Base-by-base conservation (phyloP, 148 eudicot genomes). In the Selenicereus undatus region DNA sequence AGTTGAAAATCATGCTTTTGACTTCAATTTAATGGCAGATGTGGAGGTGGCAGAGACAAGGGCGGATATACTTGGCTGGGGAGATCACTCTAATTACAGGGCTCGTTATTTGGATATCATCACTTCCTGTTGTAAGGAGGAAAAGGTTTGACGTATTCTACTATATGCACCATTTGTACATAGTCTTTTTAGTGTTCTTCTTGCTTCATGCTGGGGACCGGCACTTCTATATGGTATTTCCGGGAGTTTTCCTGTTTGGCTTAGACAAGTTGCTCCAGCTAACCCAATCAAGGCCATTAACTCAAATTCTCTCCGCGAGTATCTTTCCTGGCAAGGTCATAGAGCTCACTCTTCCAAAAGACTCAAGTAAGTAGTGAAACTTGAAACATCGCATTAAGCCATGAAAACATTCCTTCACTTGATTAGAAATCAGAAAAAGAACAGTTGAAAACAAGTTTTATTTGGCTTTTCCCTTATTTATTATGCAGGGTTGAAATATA, bases 21-120 rank as follows among this genome's bases (percentile, higher is more conserved):
- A 69, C 54, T 69, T 45, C 51, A 56, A 79, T 83, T 20, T 76
- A 82, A 81, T 60, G 64, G 39, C 89, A 93, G 98, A 90, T 95
- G 76, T 91, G 94, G 98, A 90, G 83, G 70, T 93, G 97, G 98
- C 96, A 93, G 83, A 91, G 85, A 81, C 90, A 86, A 36, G 93
- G 94, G 1, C 80, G 93, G 27, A 90, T 93, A 80, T 90, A 93
- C 87, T 89, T 95, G 69, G 98, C 97, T 0, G 97, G 98, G 69
- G 94, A 89, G 89, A 83, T 93, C 71, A 71, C 94, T 35, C 90
- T 95, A 27, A 73, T 86, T 22, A 80, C 92, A 13, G 94, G 89
- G 45, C 84, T 95, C 51, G 75, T 88, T 76, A 95, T 95, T 16
- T 93, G 92, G 93, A 81, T 89, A 76, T 89, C 98, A 45, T 90